These are phyloP conservation scores for Populus davidiana DNA, from an alignment of 345 rosid genomes.

Conservation along the genomic window DNA sequence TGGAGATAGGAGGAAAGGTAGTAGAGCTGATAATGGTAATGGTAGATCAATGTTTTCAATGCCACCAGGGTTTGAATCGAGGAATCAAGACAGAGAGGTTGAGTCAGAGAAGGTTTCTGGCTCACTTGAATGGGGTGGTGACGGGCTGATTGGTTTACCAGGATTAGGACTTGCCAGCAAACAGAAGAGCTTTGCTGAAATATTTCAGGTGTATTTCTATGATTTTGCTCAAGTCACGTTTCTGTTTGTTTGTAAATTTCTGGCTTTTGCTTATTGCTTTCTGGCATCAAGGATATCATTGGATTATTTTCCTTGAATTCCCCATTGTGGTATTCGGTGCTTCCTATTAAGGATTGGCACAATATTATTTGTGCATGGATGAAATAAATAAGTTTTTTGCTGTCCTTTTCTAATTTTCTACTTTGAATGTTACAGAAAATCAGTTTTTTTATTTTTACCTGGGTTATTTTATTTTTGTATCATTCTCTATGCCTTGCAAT, in stretches of 20 bases:
- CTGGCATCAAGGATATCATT: background rate
- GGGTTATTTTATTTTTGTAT: background rate
- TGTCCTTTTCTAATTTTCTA: background rate
- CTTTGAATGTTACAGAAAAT: background rate
- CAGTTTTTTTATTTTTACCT: background rate
- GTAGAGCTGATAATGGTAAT: conserved; percentile 40
- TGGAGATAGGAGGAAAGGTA: conserved; percentile 67
- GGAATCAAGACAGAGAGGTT: conserved; percentile 50
- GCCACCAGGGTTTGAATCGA: conserved; percentile 78
- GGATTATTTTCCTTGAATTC: background rate
- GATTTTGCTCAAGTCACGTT: background rate
- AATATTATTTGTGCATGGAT: background rate
- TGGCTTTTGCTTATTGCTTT: conserved; percentile 5
- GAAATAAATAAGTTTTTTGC: conserved; percentile 3
- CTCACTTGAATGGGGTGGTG: conserved; percentile 70
- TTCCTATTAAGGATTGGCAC: background rate
- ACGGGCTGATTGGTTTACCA: conserved; percentile 74
- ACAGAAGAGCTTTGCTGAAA: conserved; percentile 72
- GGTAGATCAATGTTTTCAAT: conserved; percentile 58
- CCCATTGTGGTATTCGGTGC: conserved; percentile 4
- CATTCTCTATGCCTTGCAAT: background rate
- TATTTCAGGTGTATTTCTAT: conserved; percentile 61
- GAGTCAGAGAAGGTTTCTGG: conserved; percentile 40
- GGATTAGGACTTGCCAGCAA: conserved; percentile 64
- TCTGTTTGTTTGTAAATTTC: background rate